These are phyloP conservation scores for Lyophyllum atratum DNA, from an alignment of 768 basidiomycete species.

Conservation along the genomic window DNA sequence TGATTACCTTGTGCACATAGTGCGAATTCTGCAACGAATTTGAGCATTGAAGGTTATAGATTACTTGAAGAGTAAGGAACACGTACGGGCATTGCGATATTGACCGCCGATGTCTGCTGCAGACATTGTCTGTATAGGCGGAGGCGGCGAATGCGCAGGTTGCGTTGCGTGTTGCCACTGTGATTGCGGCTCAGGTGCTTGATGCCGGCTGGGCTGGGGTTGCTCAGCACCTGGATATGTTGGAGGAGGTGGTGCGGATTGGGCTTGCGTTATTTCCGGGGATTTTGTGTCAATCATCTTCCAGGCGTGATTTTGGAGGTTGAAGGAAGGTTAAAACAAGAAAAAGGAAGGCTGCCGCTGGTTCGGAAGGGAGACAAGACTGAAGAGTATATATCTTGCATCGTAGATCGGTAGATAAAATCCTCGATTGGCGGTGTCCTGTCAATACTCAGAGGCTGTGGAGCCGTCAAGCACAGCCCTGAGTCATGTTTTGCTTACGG, in stretches of 20 bases:
- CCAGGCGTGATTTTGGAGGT: not conserved
- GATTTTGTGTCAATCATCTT: not conserved
- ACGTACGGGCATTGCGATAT: conserved; percentile 14
- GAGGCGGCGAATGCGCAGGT: conserved; percentile 1
- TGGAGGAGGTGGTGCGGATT: not conserved
- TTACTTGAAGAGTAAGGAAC: not conserved
- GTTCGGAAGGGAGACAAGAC: no score
- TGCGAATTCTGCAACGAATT: conserved; percentile 9
- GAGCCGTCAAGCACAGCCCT: no score
- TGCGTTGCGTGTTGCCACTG: no score
- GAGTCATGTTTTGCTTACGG: no score
- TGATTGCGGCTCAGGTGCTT: no score
- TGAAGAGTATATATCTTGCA: no score
- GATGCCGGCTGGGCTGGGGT: no score
- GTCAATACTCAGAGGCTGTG: no score
- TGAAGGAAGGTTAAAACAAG: no score
- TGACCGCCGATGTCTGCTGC: conserved; percentile 14
- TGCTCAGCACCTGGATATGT: not conserved
- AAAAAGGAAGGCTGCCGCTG: no score
- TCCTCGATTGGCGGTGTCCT: no score
- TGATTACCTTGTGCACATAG: conserved; percentile 16
- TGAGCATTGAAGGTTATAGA: not conserved
- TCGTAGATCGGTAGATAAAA: no score
- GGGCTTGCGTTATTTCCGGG: not conserved
- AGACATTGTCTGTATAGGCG: not conserved